A percentile compares a stretch with the other conserved stretches of the same genome.
These are phyloP conservation scores for Haplosporangium gracile DNA, from an alignment of 192 early-diverging fungal genomes.

Conservation along the genomic window DNA sequence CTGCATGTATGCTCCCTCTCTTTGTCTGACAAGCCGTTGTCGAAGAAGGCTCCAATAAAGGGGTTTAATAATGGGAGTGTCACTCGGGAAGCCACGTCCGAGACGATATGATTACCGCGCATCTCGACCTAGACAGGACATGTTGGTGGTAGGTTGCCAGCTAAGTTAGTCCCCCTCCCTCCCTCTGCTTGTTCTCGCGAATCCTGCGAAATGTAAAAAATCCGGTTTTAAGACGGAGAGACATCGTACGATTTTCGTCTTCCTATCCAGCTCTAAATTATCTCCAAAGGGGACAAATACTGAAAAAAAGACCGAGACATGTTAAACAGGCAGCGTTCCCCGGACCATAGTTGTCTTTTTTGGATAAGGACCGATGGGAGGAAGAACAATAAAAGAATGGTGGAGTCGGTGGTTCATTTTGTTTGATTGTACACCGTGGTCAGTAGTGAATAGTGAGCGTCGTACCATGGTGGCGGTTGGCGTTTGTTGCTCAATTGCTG, in stretches of 20 bases:
- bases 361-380: background rate
- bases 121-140: no score
- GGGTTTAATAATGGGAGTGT: no score
- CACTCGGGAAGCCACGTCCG: no score
- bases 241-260: background rate
- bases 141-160: no score
- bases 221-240: background rate
- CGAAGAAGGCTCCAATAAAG: no score
- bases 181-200: background rate
- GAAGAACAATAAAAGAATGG: no score
- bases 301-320: background rate
- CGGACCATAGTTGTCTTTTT: constrained; percentile 11
- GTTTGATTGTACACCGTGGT: background rate
- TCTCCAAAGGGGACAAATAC: background rate
- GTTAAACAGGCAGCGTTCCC: background rate
- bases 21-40: no score
- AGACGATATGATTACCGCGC: no score
- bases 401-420: no score
- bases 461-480: background rate
- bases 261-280: background rate
- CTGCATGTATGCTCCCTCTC: no score
- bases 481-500: background rate
- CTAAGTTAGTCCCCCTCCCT: no score
- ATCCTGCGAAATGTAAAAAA: constrained; percentile 16
- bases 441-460: background rate